Base-by-base conservation (phyloP, 2,329 filamentous ascomycete species). In the Metarhizium rileyi region DNA sequence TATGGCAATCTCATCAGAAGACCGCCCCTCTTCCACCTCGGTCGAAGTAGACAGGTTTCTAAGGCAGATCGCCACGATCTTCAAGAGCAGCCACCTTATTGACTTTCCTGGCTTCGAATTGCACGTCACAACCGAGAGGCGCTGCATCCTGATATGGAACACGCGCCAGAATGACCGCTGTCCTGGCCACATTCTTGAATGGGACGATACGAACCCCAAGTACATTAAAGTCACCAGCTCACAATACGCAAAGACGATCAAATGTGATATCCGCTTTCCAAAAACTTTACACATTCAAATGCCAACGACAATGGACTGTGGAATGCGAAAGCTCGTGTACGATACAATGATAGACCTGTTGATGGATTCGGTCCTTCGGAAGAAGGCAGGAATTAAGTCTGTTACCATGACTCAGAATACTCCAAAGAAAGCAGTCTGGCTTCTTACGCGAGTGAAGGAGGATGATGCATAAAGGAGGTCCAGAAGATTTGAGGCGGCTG, bases 111-210 rank as follows among this genome's bases (percentile, higher is more conserved):
- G 12, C 20, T 23, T 4, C 1, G 12, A 14, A 20, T 16, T 20
- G 8, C 25, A 25, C 7, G 16, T 18, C 25, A n/a, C 7, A 3
- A 3, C 16, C 3, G 22, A 42, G 4, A 25, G 49, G 50, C 7
- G 50, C 49, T 38, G 26, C 26, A 40, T 41, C 23, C 41, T 42
- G 30, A 22, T 36, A 36, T 30, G n/a, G 26, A 7, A 28, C 18
- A 44, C 46, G 6, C 16, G 22, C 5, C 47, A 55, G 28, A 44
- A 43, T 1, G 43, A 35, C 4, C 25, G 16, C 10, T 46, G 42
- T n/a, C 53, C 55, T 1, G 28, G 46, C 25, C 56, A 58, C 25
- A 36, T 50, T 5, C 28, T 59, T 2, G 18, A 44, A 23, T 58
- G 55, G 50, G 48, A 36, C 6, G 46, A 56, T 30, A 7, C 35